A percentile compares a stretch with the other conserved stretches of the same genome.
phyloP scores from a whole-genome alignment of 768 basidiomycete genomes.

The Cytidiella melzeri region DNA sequence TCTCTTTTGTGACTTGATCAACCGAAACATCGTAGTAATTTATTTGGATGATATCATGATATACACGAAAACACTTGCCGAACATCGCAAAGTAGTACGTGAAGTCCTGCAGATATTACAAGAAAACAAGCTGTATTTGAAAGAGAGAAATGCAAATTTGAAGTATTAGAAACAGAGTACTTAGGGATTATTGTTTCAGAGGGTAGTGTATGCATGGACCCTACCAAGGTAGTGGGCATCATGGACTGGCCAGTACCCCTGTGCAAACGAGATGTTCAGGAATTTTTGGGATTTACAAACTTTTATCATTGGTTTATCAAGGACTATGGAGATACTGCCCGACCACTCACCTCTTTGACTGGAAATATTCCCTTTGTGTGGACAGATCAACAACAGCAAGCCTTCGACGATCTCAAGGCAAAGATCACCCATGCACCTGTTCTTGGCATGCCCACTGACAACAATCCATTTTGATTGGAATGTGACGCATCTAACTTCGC shows the following conservation, averaged over 20 bases:
- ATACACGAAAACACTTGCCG: conserved; percentile 12
- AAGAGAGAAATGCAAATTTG: conserved; percentile 34
- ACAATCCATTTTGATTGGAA: no score
- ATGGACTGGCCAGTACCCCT: conserved; percentile 24
- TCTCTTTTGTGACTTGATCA: conserved; percentile 28
- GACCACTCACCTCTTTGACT: conserved; percentile 16
- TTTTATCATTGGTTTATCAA: conserved; percentile 28
- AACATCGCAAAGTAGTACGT: conserved; percentile 15
- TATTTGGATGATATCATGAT: conserved; percentile 40
- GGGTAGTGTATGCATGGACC: conserved; percentile 26
- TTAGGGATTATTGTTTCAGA: conserved; percentile 25
- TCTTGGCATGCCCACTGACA: no score
- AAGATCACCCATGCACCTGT: no score
- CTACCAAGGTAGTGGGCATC: conserved; percentile 26
- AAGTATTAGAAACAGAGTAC: conserved; percentile 22
- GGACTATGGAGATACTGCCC: conserved; percentile 22
- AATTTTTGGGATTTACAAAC: conserved; percentile 26
- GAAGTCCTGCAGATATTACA: conserved; percentile 23
- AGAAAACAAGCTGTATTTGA: conserved; percentile 29
- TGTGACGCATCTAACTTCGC: conserved; percentile 16
- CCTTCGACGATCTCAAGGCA: no score
- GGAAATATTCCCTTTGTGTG: no score
- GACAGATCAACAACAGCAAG: no score
- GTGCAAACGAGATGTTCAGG: conserved; percentile 15
- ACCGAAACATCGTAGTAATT: conserved; percentile 30